Evolutionary conservation across 2,329 filamentous ascomycete genomes (phyloP), one percentile per base, ranked within the genome.

Genomic region (Talaromyces marneffei): DNA sequence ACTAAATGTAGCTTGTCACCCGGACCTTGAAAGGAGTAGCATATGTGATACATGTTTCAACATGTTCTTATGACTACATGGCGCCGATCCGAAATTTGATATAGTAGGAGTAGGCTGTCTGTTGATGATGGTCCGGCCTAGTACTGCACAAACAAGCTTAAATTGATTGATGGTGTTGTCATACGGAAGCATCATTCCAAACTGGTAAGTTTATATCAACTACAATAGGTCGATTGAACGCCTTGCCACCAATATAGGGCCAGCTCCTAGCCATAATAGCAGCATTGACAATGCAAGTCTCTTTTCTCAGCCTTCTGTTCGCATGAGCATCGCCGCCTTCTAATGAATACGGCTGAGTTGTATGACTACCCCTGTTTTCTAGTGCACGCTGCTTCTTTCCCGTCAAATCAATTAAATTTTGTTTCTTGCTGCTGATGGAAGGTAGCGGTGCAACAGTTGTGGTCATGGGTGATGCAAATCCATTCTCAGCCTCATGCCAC

Each of bases 261-360:
- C 85, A 87, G 63, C 83, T 86, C 23, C 81, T 86, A 46, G 85
- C 85, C 80, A 89, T 83, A 64, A 92, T 86, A 20, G 90, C 86
- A 29, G 89, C 89, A 75, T 96, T 95, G 66, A 94, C 83, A 58
- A 95, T 78, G 70, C 87, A 92, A 1, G 90, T 94, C 77, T 93
- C 88, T 50, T 62, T 48, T 14, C 55, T 55, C 14, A 14, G 14
- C 20, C n/a, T 23, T 53, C 67, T 57, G 55, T 64, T 63, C 35
- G 63, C 62, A 44, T 68, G 53, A 62, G 46, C 48, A 60, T 52
- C 37, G 50, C 66, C 58, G 7, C 44, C 44, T 48, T 1, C 7
- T 16, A n/a, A n/a, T n/a, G 7, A 48, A 7, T 48, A 14, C 18
- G 20, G 12, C 14, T 29, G 29, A 10, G 29, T 33, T 33, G 16